Evolutionary conservation across 2,329 filamentous ascomycete species (phyloP), one percentile per base, ranked within the genome.

Genomic region (Monosporascus sp.): DNA sequence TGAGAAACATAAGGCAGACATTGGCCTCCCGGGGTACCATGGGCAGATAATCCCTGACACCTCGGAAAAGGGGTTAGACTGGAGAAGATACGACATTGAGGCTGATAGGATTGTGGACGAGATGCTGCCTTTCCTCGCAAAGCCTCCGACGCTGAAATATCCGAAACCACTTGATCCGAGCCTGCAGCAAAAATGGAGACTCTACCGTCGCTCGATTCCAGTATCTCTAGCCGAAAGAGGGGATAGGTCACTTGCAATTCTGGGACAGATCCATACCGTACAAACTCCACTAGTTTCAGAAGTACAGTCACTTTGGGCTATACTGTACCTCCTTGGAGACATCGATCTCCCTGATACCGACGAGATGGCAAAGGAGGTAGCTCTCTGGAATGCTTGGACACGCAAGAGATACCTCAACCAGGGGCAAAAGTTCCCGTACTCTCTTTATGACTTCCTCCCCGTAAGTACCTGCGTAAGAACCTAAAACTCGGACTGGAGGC

Each of bases 301-400:
- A 52, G 56, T 69, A 8, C 67, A 69, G 52, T 56, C 66, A 2
- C 55, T 71, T 24, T 71, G 67, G 67, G 65, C 56, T 2, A 58
- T 66, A 47, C 38, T 60, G 5, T 71, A 65, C 47, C 53, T 71
- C 7, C 59, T 64, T 7, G 68, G 66, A 8, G 52, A 64, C 41
- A 31, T 69, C 19, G 57, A 65, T 16, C 50, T 69, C n/a, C 69
- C 68, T 5, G 50, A 54, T n/a, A 51, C 58, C 6, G 56, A 63
- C 9, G 56, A 55, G 3, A 70, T 69, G 67, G 61, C 53, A 3
- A 51, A 54, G 27, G 69, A 70, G 51, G 61, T 68, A 19, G 60
- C 69, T 3, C 55, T 59, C 17, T 69, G 61, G 62, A 69, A 69
- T 51, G 64, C 62, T 0, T 72, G 69, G 69, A 69, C 64, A 2